Evolutionary conservation across 208 protist species (phyloP).

Genomic region (Leptomonas pyrrhocoris): DNA sequence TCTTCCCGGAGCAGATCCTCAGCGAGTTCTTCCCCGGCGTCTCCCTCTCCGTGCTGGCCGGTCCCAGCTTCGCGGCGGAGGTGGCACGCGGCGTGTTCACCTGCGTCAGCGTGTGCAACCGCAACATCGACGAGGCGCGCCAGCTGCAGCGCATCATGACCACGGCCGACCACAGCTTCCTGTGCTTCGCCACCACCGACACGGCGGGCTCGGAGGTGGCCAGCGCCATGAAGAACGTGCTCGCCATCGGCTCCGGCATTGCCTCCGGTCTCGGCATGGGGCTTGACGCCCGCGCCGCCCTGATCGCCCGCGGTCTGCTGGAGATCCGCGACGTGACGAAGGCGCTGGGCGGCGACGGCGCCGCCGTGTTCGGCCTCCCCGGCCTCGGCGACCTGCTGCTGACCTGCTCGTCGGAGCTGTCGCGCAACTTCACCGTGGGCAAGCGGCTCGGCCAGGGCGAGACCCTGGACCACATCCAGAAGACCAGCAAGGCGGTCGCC

Average conservation of each 20-base stretch:
- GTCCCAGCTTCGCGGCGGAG: slow-evolving; percentile 90
- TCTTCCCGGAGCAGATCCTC: slow-evolving; percentile 83
- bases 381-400: slow-evolving; percentile 90
- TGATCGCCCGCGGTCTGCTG: slow-evolving; percentile 84
- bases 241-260: slow-evolving; percentile 85
- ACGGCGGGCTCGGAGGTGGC: slow-evolving; percentile 87
- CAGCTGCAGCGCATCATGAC: slow-evolving; percentile 82
- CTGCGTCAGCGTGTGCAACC: slow-evolving; percentile 66
- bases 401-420: slow-evolving; percentile 88
- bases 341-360: slow-evolving; percentile 74
- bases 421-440: slow-evolving; percentile 89
- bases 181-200: slow-evolving; percentile 85
- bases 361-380: slow-evolving; percentile 86
- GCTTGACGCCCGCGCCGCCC: slow-evolving; percentile 75
- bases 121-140: slow-evolving; percentile 60
- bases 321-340: slow-evolving; percentile 86
- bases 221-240: slow-evolving; percentile 91
- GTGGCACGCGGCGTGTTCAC: slow-evolving; percentile 80
- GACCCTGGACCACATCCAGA: slow-evolving; percentile 65
- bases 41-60: slow-evolving; percentile 74
- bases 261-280: slow-evolving; percentile 73
- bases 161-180: slow-evolving; percentile 67
- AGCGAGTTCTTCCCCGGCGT: slow-evolving; percentile 65
- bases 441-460: slow-evolving; percentile 76
- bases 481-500: slow-evolving; percentile 68